Evolutionary conservation across 768 basidiomycete species (phyloP).

Genomic region (Phaeolepiota aurea): DNA sequence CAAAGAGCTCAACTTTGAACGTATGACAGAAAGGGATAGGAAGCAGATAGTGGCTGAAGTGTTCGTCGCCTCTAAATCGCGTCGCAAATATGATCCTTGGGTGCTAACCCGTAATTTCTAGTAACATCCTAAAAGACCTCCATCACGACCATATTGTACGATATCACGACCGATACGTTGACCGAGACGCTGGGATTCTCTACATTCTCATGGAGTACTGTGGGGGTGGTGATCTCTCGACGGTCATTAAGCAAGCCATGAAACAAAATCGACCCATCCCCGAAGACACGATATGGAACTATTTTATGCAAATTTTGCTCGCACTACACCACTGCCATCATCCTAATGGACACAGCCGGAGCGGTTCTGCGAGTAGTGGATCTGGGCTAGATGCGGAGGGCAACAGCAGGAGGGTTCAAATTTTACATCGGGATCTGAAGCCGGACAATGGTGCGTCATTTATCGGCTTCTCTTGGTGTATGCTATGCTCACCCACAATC

Average conservation of each 20-base stretch:
- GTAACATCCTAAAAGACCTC: conserved; percentile 94
- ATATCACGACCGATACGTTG: conserved; percentile 88
- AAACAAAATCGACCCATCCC: conserved; percentile 67
- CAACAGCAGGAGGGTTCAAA: conserved; percentile 57
- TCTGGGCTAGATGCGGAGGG: conserved; percentile 26
- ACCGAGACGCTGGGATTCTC: conserved; percentile 81
- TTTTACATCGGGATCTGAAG: conserved; percentile 92
- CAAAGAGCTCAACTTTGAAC: conserved; percentile 96
- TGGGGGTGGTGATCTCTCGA: conserved; percentile 89
- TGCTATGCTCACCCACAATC: not conserved
- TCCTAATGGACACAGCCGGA: conserved; percentile 52
- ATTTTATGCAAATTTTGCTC: conserved; percentile 87
- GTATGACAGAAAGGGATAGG: conserved; percentile 92
- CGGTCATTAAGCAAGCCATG: conserved; percentile 72
- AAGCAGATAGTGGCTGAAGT: conserved; percentile 98
- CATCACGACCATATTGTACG: conserved; percentile 95
- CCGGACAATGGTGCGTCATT: conserved; percentile 82
- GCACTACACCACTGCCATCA: conserved; percentile 93
- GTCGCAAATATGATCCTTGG: not conserved
- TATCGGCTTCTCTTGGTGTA: not conserved
- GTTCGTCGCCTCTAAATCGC: conserved; percentile 41
- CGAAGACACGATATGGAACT: conserved; percentile 93
- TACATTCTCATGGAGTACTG: conserved; percentile 99
- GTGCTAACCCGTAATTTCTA: conserved; percentile 28
- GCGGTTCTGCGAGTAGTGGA: conserved; percentile 22